Evolutionary conservation across 257 asterid genomes (phyloP).

Genomic region (Hygrophila difformis): DNA sequence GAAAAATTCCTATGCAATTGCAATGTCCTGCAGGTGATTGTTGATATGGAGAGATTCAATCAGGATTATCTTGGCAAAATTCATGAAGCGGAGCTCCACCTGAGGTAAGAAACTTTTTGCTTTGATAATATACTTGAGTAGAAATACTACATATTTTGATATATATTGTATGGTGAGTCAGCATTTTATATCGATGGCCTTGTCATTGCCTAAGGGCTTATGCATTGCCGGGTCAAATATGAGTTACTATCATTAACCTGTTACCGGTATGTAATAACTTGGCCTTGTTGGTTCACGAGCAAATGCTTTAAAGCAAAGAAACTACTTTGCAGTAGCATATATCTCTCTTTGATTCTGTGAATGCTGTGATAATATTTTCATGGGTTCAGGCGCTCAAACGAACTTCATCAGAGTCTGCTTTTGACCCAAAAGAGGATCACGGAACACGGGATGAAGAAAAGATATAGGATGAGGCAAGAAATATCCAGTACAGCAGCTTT

Average conservation of each 20-base stretch:
- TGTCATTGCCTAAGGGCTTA: conserved; percentile 1
- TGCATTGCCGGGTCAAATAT: conserved; percentile 9
- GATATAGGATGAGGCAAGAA: conserved; percentile 52
- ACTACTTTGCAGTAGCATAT: conserved; percentile 5
- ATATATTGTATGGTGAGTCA: not conserved
- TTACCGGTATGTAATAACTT: not conserved
- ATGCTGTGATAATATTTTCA: conserved; percentile 4
- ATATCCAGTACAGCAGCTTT: conserved; percentile 54
- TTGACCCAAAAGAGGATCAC: conserved; percentile 39
- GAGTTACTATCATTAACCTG: conserved; percentile 6
- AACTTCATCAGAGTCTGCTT: conserved; percentile 48
- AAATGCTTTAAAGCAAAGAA: not conserved
- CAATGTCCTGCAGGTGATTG: conserved; percentile 64
- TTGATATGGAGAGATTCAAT: conserved; percentile 94
- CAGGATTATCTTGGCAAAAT: conserved; percentile 57
- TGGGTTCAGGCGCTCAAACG: conserved; percentile 55
- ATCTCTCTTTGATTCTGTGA: conserved; percentile 8
- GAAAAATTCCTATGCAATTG: conserved; percentile 16
- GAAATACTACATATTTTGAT: conserved; percentile 4
- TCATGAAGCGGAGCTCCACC: conserved; percentile 50
- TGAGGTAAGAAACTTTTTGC: conserved; percentile 44
- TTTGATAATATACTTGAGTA: conserved; percentile 5
- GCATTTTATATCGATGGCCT: not conserved
- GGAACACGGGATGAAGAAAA: conserved; percentile 44
- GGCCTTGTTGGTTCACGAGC: not conserved